Conservation (phyloP, 139 green algal genomes). For the Auxenochlorella pyrenoidosa region DNA sequence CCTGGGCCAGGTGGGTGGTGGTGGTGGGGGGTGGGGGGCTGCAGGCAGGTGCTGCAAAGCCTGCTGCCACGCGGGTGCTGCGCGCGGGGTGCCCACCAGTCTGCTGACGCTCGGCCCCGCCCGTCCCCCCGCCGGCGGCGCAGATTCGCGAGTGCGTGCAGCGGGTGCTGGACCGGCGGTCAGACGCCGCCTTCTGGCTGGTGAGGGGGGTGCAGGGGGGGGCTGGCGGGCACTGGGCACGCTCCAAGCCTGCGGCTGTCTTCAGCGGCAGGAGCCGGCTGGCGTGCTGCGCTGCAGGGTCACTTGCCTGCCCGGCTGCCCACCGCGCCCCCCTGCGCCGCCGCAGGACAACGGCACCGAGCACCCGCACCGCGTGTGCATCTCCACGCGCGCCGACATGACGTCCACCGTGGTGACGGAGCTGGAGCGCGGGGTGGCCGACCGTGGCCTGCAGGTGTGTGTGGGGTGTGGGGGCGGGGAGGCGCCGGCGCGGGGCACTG, state of each 20-base stretch:
- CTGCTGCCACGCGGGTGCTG: no score
- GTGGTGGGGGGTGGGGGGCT: not conserved
- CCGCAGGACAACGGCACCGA: conserved; percentile 85
- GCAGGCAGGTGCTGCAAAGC: not conserved
- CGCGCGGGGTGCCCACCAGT: no score
- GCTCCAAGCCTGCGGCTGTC: not conserved
- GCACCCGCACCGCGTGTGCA: conserved; percentile 84
- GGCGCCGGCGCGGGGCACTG: no score
- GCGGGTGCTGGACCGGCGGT: conserved; percentile 47
- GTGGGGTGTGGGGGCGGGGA: no score
- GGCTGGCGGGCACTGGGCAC: not conserved
- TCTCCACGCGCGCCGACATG: not conserved
- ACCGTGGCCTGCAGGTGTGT: conserved; percentile 8
- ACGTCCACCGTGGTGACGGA: not conserved
- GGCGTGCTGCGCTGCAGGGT: no score
- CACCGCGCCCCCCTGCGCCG: conserved; percentile 36
- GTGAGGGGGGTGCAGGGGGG: not conserved
- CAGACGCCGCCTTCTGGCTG: conserved; percentile 34
- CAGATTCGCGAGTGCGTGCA: conserved; percentile 35
- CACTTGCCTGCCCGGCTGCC: no score
- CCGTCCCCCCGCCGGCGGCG: not conserved
- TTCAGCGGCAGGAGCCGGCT: no score
- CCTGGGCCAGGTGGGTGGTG: conserved; percentile 42
- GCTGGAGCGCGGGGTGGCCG: not conserved
- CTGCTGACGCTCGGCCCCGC: no score